A percentile compares a stretch with the other conserved stretches of the same genome.
Conservation (phyloP, 2,329 filamentous ascomycete genomes). For the Fusarium torreyae region DNA sequence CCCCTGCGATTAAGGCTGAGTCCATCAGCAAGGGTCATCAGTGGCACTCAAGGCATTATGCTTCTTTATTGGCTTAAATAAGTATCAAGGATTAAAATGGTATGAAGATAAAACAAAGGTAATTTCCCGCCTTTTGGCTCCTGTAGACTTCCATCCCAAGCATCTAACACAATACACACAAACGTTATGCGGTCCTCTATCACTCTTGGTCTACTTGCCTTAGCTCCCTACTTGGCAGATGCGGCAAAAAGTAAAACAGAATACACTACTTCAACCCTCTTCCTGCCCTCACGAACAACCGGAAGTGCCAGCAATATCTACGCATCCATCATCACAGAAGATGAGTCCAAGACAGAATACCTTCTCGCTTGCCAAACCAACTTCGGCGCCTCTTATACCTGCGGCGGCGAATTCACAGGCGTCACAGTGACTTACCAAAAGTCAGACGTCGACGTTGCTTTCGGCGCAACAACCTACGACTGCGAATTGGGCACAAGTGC, state of each 20-base stretch:
- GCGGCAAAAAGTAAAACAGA: slow-evolving; percentile 24
- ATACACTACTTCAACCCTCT: slow-evolving; percentile 34
- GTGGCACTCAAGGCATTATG: neutral
- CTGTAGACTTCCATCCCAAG: neutral
- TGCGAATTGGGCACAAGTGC: slow-evolving; percentile 33
- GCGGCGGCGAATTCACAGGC: slow-evolving; percentile 42
- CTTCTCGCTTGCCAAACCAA: slow-evolving; percentile 45
- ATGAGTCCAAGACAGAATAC: slow-evolving; percentile 42
- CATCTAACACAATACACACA: neutral
- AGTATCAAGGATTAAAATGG: neutral
- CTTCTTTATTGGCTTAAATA: neutral
- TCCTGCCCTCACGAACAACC: slow-evolving; percentile 34
- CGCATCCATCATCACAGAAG: slow-evolving; percentile 44
- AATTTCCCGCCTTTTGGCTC: neutral
- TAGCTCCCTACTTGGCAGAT: slow-evolving; percentile 7
- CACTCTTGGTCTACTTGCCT: neutral
- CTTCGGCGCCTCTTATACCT: slow-evolving; percentile 35
- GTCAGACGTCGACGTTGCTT: slow-evolving; percentile 27
- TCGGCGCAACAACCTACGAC: slow-evolving; percentile 40
- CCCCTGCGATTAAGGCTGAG: slow-evolving; percentile 18
- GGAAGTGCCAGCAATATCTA: slow-evolving; percentile 43
- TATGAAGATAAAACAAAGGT: neutral
- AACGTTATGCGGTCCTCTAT: slow-evolving; percentile 3
- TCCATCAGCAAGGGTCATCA: neutral
- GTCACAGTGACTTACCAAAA: slow-evolving; percentile 42